Evolutionary conservation across 352 stramenopile genomes (phyloP).

Genomic region (Pythium chondricola): DNA sequence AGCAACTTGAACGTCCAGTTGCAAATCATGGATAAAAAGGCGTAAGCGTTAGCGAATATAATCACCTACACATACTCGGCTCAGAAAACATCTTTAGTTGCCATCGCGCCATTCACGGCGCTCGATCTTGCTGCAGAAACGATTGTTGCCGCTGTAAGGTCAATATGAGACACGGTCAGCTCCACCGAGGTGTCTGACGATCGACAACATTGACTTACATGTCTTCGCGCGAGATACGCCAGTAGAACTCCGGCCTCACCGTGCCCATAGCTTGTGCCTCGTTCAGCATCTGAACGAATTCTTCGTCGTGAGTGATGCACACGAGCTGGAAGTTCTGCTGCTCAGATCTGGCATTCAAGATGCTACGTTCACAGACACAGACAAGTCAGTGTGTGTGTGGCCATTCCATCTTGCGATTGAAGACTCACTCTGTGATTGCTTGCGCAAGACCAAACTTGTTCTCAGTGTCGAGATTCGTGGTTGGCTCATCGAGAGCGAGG

Average conservation of each 20-base stretch:
- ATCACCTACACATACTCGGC: not conserved
- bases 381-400: constrained; percentile 3
- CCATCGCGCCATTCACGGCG: constrained; percentile 56
- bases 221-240: constrained; percentile 74
- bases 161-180: constrained; percentile 1
- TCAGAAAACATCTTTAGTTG: constrained; percentile 17
- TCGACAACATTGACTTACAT: constrained; percentile 39
- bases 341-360: constrained; percentile 90
- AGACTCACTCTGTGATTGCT: constrained; percentile 73
- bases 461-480: constrained; percentile 95
- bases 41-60: not conserved
- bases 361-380: constrained; percentile 50
- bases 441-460: constrained; percentile 94
- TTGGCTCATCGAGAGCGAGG: constrained; percentile 98
- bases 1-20: constrained; percentile 75
- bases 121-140: constrained; percentile 82
- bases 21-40: constrained; percentile 37
- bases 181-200: not conserved
- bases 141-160: constrained; percentile 55
- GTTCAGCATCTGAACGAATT: constrained; percentile 87
- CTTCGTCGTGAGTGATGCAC: constrained; percentile 99
- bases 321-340: constrained; percentile 99
- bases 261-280: constrained; percentile 72
- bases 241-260: constrained; percentile 77
- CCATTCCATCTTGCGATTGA: not conserved